A percentile compares a stretch with the other conserved stretches of the same genome.
Conservation (phyloP, 2,329 filamentous ascomycete genomes). For the Arthrinium puccinioides region DNA sequence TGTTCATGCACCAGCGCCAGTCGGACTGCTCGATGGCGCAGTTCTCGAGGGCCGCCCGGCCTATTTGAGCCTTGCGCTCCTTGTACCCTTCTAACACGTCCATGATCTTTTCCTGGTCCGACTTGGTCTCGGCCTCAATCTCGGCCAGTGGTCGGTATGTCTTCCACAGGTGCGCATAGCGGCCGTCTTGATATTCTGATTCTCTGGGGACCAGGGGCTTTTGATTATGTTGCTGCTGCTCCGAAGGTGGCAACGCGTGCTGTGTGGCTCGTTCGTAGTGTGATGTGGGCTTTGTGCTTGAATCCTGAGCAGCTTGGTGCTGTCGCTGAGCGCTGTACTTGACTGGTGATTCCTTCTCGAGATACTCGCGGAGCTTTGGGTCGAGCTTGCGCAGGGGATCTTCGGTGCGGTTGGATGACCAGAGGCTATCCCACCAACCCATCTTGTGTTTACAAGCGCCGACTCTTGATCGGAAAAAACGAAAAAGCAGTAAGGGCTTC, state of each 20-base stretch:
- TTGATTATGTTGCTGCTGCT: slow-evolving; percentile 4
- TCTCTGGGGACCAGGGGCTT: slow-evolving; percentile 34
- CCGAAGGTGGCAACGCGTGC: not conserved
- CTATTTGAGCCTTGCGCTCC: slow-evolving; percentile 70
- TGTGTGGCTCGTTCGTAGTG: slow-evolving; percentile 1
- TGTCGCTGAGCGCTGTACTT: slow-evolving; percentile 44
- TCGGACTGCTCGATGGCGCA: slow-evolving; percentile 82
- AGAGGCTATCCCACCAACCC: slow-evolving; percentile 52
- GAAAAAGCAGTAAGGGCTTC: too few relatives aligned
- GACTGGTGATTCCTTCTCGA: slow-evolving; percentile 72
- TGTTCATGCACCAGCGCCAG: slow-evolving; percentile 74
- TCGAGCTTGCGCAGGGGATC: slow-evolving; percentile 72
- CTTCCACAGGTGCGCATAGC: slow-evolving; percentile 84
- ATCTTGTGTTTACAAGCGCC: too few relatives aligned
- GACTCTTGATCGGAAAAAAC: too few relatives aligned
- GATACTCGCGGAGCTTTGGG: slow-evolving; percentile 74
- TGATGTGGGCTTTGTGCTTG: slow-evolving; percentile 4
- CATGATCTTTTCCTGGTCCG: slow-evolving; percentile 72
- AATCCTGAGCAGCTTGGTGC: slow-evolving; percentile 10
- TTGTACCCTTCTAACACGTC: slow-evolving; percentile 81
- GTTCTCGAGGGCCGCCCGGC: slow-evolving; percentile 81
- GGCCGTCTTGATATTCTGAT: slow-evolving; percentile 52
- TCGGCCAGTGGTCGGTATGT: slow-evolving; percentile 70
- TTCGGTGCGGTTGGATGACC: slow-evolving; percentile 40
- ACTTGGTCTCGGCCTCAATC: slow-evolving; percentile 61